Evolutionary conservation across 352 stramenopile species (phyloP).

Genomic region (Globisporangium barbulae): DNA sequence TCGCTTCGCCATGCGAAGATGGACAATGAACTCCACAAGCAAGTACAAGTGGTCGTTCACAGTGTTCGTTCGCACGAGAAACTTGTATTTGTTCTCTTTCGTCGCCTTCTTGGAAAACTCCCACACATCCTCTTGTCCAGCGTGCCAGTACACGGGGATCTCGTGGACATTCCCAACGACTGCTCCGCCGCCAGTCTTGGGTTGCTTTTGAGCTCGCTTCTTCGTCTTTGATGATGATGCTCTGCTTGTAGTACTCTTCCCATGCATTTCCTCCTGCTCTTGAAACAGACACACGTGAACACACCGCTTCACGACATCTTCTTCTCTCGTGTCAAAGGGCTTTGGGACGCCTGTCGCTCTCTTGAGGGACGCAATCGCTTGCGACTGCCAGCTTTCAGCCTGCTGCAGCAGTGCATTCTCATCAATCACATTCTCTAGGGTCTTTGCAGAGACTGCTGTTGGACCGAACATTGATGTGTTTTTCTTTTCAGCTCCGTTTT

Average conservation of each 20-base stretch:
- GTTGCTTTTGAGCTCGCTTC: conserved; percentile 1
- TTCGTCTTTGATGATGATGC: conserved; percentile 14
- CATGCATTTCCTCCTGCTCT: conserved; percentile 35
- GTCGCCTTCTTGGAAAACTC: conserved; percentile 76
- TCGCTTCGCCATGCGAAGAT: conserved; percentile 36
- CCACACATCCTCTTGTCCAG: conserved; percentile 74
- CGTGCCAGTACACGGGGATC: conserved; percentile 70
- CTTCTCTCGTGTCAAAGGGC: conserved; percentile 71
- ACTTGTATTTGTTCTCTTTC: conserved; percentile 82
- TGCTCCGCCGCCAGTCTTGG: conserved; percentile 21
- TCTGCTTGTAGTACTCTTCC: conserved; percentile 1
- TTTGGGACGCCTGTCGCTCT: conserved; percentile 64
- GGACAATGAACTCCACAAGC: conserved; percentile 73
- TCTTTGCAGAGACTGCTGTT: background rate
- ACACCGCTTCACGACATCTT: conserved; percentile 76
- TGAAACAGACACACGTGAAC: conserved; percentile 79
- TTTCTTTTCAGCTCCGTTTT: conserved; percentile 26
- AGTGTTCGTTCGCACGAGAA: conserved; percentile 68
- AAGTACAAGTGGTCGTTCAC: conserved; percentile 67
- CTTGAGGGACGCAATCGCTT: conserved; percentile 79
- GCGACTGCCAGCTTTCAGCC: conserved; percentile 46
- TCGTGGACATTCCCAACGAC: conserved; percentile 78
- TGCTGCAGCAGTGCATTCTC: conserved; percentile 46
- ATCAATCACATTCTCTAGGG: conserved; percentile 23
- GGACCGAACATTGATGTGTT: conserved; percentile 27